These are phyloP conservation scores for Ophiocordyceps camponoti-saundersi DNA, from an alignment of 2,329 filamentous ascomycete species.

Conservation along the genomic window DNA sequence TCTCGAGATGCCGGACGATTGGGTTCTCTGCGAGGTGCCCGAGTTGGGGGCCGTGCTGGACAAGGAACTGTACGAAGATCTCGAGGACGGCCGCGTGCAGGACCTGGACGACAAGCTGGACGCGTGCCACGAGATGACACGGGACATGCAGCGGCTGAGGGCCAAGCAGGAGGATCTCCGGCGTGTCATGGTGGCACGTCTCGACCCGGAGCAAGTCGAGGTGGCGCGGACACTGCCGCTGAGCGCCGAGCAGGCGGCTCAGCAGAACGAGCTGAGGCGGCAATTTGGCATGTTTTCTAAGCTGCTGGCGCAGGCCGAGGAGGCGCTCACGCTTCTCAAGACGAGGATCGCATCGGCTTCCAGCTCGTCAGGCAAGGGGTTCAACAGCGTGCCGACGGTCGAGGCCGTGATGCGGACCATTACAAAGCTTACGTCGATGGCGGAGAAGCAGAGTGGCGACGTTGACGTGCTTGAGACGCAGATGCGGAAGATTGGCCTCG, in stretches of 20 bases:
- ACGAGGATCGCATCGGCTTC: constrained; percentile 52
- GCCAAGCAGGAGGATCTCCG: constrained; percentile 64
- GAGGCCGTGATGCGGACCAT: constrained; percentile 89
- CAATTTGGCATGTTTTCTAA: constrained; percentile 60
- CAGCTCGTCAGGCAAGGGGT: constrained; percentile 26
- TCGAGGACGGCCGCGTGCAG: constrained; percentile 52
- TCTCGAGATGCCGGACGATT: constrained; percentile 50
- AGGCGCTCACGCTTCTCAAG: constrained; percentile 61
- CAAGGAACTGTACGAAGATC: constrained; percentile 41
- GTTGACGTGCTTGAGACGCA: constrained; percentile 81
- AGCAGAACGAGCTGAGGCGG: constrained; percentile 69
- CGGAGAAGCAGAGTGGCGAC: constrained; percentile 78
- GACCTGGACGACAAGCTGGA: constrained; percentile 52
- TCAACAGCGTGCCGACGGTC: constrained; percentile 55
- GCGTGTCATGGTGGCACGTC: constrained; percentile 52
- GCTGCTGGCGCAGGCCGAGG: constrained; percentile 62
- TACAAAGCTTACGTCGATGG: constrained; percentile 79
- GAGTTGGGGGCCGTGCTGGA: constrained; percentile 50
- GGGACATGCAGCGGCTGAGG: constrained; percentile 55
- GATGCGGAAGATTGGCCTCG: constrained; percentile 54
- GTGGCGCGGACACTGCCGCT: constrained; percentile 54
- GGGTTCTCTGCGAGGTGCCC: constrained; percentile 61
- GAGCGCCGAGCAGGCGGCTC: constrained; percentile 65
- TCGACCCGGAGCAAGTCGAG: constrained; percentile 51
- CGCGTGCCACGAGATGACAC: constrained; percentile 47